Evolutionary conservation across 345 rosid genomes (phyloP).

Genomic region (Viola odorata): DNA sequence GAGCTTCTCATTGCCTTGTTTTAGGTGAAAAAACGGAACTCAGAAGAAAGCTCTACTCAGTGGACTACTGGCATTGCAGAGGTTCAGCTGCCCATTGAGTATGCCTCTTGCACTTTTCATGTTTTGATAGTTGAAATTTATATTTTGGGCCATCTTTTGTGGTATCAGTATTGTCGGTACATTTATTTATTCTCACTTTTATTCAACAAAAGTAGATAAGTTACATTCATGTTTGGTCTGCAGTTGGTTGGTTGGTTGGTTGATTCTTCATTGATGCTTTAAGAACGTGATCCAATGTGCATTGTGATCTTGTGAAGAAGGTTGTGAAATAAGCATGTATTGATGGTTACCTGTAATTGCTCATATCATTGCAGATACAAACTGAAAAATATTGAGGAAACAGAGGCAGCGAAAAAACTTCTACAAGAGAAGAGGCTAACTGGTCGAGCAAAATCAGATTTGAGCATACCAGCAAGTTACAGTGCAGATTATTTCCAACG

Average conservation of each 20-base stretch:
- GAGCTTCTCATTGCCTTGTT: background rate
- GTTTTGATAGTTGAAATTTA: background rate
- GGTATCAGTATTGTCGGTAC: background rate
- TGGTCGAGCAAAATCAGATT: conserved; percentile 66
- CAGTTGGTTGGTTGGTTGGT: conserved; percentile 5
- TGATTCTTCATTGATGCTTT: conserved; percentile 3
- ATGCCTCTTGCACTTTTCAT: conserved; percentile 13
- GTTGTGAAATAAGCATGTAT: background rate
- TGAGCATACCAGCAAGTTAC: conserved; percentile 81
- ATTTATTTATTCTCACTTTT: background rate
- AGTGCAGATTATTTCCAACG: conserved; percentile 98
- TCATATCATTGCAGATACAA: conserved; percentile 56
- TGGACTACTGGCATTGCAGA: conserved; percentile 99
- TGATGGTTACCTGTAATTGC: conserved; percentile 3
- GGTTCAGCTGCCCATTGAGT: conserved; percentile 95
- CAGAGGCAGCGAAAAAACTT: conserved; percentile 99
- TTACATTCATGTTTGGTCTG: background rate
- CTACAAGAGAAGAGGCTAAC: conserved; percentile 81
- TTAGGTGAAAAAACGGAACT: conserved; percentile 81
- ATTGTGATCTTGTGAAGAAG: background rate
- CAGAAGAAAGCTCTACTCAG: conserved; percentile 97
- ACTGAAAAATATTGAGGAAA: conserved; percentile 88
- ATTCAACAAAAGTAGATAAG: background rate
- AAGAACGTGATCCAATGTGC: background rate
- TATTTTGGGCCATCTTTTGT: conserved; percentile 1